Evolutionary conservation across 768 basidiomycete genomes (phyloP).

Genomic region (Phallus indusiatus): DNA sequence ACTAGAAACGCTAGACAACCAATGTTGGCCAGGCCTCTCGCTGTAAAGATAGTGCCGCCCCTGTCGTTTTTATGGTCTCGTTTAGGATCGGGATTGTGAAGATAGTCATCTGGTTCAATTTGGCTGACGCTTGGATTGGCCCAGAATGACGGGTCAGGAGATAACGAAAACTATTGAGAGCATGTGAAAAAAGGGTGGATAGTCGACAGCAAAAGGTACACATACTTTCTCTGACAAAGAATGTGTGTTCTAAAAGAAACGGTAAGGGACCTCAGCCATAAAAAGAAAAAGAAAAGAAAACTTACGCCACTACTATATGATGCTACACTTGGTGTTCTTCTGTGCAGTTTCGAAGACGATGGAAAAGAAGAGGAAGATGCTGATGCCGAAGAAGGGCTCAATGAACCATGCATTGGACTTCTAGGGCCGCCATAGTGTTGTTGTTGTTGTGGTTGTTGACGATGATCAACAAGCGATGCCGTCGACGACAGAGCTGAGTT

Average conservation of each 20-base stretch:
- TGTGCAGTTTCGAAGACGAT: neutral
- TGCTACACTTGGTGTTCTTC: neutral
- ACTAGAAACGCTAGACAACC: constrained; percentile 55
- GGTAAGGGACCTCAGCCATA: too few species aligned
- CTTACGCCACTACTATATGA: neutral
- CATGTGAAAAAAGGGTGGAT: neutral
- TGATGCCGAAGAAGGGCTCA: neutral
- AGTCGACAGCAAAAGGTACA: constrained; percentile 2
- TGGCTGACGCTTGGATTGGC: constrained; percentile 52
- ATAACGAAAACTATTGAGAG: constrained; percentile 51
- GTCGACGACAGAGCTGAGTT: neutral
- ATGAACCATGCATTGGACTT: neutral
- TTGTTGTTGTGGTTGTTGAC: neutral
- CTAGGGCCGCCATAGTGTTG: neutral
- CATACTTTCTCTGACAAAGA: constrained; percentile 55
- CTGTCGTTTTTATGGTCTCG: constrained; percentile 48
- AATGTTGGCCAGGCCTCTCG: constrained; percentile 61
- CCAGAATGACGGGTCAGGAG: constrained; percentile 66
- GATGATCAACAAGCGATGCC: neutral
- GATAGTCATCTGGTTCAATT: constrained; percentile 55
- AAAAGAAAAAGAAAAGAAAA: neutral
- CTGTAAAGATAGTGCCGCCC: constrained; percentile 55
- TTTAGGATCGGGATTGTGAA: constrained; percentile 66
- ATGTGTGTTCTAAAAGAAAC: constrained; percentile 20
- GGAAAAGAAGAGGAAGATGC: neutral